Evolutionary conservation across 345 rosid genomes (phyloP).

Genomic region (Salix suchowensis): DNA sequence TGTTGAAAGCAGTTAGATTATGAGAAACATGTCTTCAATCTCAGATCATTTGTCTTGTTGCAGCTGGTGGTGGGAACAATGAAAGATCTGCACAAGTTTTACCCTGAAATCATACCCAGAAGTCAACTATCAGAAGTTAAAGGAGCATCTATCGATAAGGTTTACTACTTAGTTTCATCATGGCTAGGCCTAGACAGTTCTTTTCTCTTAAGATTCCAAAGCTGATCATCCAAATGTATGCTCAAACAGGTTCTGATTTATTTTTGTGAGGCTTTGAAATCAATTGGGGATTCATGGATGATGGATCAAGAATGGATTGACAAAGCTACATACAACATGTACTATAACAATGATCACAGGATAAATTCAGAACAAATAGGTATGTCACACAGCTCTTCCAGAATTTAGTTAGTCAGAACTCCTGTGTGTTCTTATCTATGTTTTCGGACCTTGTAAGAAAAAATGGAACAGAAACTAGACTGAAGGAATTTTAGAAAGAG

Average conservation of each 20-base stretch:
- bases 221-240: conserved; percentile 4
- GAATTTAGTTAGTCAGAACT: background rate
- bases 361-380: conserved; percentile 50
- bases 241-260: conserved; percentile 42
- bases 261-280: conserved; percentile 49
- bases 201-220: background rate
- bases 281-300: conserved; percentile 68
- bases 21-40: background rate
- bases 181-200: background rate
- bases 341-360: conserved; percentile 30
- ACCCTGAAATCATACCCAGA: conserved; percentile 53
- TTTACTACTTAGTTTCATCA: conserved; percentile 14
- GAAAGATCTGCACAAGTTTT: conserved; percentile 55
- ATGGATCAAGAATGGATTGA: conserved; percentile 46
- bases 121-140: conserved; percentile 40
- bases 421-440: background rate
- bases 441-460: background rate
- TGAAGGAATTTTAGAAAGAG: background rate
- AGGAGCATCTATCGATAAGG: conserved; percentile 50
- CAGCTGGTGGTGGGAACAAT: conserved; percentile 65
- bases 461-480: too few relatives aligned
- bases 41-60: conserved; percentile 13
- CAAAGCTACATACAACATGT: conserved; percentile 32
- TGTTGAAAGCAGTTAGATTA: background rate
- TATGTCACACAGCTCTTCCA: conserved; percentile 13